Evolutionary conservation across 2,329 filamentous ascomycete species (phyloP), one percentile per base, ranked within the genome.

Genomic region (Samsoniella hepiali): DNA sequence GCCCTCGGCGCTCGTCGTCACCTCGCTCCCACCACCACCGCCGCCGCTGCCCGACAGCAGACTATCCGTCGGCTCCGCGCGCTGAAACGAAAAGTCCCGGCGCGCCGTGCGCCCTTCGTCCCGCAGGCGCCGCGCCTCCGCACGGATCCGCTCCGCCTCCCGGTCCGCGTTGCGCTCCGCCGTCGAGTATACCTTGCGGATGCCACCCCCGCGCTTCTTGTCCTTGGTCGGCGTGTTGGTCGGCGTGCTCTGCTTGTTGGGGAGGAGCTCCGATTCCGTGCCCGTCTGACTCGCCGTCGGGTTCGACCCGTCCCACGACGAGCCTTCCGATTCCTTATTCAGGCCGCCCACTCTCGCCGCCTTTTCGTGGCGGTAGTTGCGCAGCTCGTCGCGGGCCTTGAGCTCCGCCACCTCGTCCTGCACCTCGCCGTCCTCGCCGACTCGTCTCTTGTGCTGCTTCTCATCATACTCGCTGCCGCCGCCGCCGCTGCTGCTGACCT

Each of bases 331-430:
- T 68, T 90, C 82, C 70, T 89, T 88, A 77, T 98, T 98, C 74
- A 98, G 79, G 27, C 94, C 94, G 42, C 94, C 94, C 2, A 98
- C 93, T 58, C 90, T 85, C 0, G 94, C 94, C 2, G 92, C 81
- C 74, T 89, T 91, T 78, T 98, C 94, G 72, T 92, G 84, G 31
- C 93, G 90, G 80, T 98, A 98, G 40, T 86, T 86, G 64, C 89
- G 86, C 63, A 98, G 85, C 65, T 95, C 89, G 54, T 86, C 79
- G 69, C 88, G 81, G 31, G 85, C 88, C 59, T 81, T 81, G 45
- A 82, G 83, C 73, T 91, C 89, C 69, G 87, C 86, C 34, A 81
- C 77, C 69, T 85, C 83, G 72, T 90, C 88, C n/a, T 88, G 75
- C 17, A 85, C 75, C 44, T 62, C 81, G 31, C 85, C 87, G 67